A percentile compares a stretch with the other conserved stretches of the same genome.
These are phyloP conservation scores for Oryza nivara DNA, from an alignment of 176 grass and related monocot genomes.

Conservation along the genomic window DNA sequence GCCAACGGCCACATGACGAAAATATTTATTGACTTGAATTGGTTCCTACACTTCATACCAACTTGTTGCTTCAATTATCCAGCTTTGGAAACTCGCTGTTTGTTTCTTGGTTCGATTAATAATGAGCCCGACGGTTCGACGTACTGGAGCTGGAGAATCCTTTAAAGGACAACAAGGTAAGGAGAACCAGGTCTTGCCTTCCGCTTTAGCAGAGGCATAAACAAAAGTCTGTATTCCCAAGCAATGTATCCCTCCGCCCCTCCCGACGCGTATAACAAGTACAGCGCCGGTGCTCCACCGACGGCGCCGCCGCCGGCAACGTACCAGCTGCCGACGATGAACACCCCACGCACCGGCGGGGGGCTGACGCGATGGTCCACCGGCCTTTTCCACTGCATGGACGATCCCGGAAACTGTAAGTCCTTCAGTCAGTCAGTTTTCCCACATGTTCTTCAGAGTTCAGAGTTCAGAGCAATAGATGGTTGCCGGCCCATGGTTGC, in stretches of 20 bases:
- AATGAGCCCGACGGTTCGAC: no score
- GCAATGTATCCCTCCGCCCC: constrained; percentile 64
- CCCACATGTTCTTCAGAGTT: background rate
- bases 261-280: constrained; percentile 50
- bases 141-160: background rate
- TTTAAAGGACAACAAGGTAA: background rate
- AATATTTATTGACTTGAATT: no score
- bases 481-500: no score
- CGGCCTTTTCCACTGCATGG: constrained; percentile 95
- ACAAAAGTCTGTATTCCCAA: constrained; percentile 15
- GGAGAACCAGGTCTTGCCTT: background rate
- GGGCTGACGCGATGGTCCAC: constrained; percentile 73
- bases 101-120: no score
- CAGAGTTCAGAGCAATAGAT: background rate
- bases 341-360: constrained; percentile 31
- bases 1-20: no score
- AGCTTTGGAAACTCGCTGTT: no score
- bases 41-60: no score
- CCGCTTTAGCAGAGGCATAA: constrained; percentile 10
- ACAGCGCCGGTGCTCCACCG: constrained; percentile 24
- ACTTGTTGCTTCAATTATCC: no score
- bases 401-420: constrained; percentile 96
- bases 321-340: constrained; percentile 41
- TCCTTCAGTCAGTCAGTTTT: background rate
- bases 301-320: constrained; percentile 52